Conservation (phyloP, 2,329 filamentous ascomycete genomes). For the Fusarium sp. region DNA sequence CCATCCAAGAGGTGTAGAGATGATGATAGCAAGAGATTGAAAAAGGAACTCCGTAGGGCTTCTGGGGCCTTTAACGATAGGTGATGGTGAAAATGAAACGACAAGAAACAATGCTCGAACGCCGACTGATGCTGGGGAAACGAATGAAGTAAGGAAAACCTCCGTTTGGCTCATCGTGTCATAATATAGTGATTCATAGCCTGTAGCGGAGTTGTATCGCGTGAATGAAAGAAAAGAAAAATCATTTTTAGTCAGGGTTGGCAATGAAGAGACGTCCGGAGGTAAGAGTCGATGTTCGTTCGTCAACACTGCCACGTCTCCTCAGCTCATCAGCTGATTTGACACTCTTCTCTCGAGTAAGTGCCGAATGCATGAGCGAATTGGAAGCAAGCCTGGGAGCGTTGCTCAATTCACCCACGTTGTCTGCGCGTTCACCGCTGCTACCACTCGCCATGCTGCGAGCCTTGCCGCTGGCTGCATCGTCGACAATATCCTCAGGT, state of each 20-base stretch:
- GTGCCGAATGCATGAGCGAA: slow-evolving; percentile 65
- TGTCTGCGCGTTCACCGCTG: slow-evolving; percentile 70
- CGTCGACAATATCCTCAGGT: slow-evolving; percentile 51
- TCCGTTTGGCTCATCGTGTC: slow-evolving; percentile 31
- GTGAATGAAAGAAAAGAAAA: slow-evolving; percentile 2
- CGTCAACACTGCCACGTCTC: slow-evolving; percentile 84
- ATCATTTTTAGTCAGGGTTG: slow-evolving; percentile 74
- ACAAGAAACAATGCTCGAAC: slow-evolving; percentile 44
- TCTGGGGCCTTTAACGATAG: slow-evolving; percentile 41
- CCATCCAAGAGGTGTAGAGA: slow-evolving; percentile 31
- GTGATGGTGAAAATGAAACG: slow-evolving; percentile 31
- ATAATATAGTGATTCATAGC: slow-evolving; percentile 22
- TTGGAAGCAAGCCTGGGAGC: slow-evolving; percentile 67
- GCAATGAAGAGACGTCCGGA: slow-evolving; percentile 83
- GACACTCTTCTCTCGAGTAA: slow-evolving; percentile 72
- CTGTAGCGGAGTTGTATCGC: slow-evolving; percentile 10
- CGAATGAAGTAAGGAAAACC: slow-evolving; percentile 34
- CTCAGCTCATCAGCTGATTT: slow-evolving; percentile 77
- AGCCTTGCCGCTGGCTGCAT: slow-evolving; percentile 60
- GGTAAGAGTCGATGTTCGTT: slow-evolving; percentile 80
- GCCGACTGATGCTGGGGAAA: slow-evolving; percentile 43
- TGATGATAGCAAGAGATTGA: slow-evolving; percentile 41
- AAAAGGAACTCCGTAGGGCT: slow-evolving; percentile 40
- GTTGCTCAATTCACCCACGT: slow-evolving; percentile 64
- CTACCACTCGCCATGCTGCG: slow-evolving; percentile 66